Conservation (phyloP, 306 rosid genomes). For the Hippophae rhamnoides region DNA sequence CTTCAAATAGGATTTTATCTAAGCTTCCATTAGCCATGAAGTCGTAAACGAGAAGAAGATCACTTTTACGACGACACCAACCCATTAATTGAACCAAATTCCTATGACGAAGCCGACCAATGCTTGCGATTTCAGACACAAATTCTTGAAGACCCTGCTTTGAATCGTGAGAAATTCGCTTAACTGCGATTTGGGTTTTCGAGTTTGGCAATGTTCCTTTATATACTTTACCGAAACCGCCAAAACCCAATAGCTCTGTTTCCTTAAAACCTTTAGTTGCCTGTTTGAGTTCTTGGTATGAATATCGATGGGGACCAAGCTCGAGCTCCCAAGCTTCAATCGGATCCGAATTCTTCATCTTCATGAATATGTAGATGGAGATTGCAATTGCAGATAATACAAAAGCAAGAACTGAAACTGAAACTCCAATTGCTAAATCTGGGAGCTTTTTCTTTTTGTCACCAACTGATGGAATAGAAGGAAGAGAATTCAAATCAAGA, state of each 20-base stretch:
- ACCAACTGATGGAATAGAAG: constrained; percentile 31
- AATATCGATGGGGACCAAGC: constrained; percentile 77
- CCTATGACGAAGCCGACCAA: constrained; percentile 74
- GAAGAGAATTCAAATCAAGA: constrained; percentile 51
- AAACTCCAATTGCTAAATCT: constrained; percentile 29
- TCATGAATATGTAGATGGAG: constrained; percentile 35
- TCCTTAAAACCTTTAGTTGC: constrained; percentile 62
- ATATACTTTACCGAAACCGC: constrained; percentile 74
- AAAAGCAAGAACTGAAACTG: constrained; percentile 21
- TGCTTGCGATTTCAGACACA: constrained; percentile 71
- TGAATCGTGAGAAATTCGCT: constrained; percentile 68
- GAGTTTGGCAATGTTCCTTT: constrained; percentile 60
- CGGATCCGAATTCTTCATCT: constrained; percentile 51
- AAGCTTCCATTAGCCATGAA: constrained; percentile 80
- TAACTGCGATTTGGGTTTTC: constrained; percentile 53
- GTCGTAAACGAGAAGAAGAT: constrained; percentile 68
- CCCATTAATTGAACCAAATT: constrained; percentile 66
- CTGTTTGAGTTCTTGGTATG: constrained; percentile 65
- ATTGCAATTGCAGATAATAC: constrained; percentile 15
- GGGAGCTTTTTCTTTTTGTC: constrained; percentile 45
- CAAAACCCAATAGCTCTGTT: constrained; percentile 58
- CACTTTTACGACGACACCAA: constrained; percentile 69
- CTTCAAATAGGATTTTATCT: constrained; percentile 52
- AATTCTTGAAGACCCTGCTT: constrained; percentile 75
- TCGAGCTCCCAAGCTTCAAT: constrained; percentile 76